A percentile compares a stretch with the other conserved stretches of the same genome.
Conservation (phyloP, 805 yeast species). For the Ogataea trehaloabstinens region DNA sequence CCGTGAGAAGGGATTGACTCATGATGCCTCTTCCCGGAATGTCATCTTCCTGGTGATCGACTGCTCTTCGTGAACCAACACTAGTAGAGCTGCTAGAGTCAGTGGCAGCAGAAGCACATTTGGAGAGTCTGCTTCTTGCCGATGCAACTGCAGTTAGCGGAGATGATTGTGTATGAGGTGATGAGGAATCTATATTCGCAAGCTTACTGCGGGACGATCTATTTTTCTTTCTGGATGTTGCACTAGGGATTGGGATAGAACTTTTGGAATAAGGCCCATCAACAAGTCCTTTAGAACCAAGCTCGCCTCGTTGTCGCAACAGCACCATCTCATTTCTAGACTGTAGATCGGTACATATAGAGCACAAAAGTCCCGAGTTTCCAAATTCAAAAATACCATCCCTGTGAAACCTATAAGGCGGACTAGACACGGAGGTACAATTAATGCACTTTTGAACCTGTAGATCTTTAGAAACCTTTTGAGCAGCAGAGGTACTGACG, state of each 20-base stretch:
- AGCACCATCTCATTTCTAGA: slow-evolving; percentile 20
- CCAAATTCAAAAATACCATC: slow-evolving; percentile 35
- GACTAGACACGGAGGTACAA: slow-evolving; percentile 27
- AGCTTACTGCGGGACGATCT: slow-evolving; percentile 6
- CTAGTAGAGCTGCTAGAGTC: neutral
- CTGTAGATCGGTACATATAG: slow-evolving; percentile 26
- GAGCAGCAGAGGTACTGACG: slow-evolving; percentile 14
- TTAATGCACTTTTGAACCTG: slow-evolving; percentile 28
- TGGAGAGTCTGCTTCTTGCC: slow-evolving; percentile 6
- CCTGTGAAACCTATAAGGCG: slow-evolving; percentile 32
- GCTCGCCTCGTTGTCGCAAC: slow-evolving; percentile 31
- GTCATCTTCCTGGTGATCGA: slow-evolving; percentile 1
- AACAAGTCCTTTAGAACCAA: slow-evolving; percentile 32
- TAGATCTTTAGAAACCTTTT: slow-evolving; percentile 10
- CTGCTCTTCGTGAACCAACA: neutral
- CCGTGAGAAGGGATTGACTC: slow-evolving; percentile 24
- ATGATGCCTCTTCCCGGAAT: slow-evolving; percentile 8
- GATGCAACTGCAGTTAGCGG: slow-evolving; percentile 11
- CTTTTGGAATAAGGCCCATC: slow-evolving; percentile 29
- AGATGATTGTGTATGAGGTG: slow-evolving; percentile 10
- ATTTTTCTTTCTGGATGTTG: slow-evolving; percentile 11
- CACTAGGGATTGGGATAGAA: slow-evolving; percentile 4
- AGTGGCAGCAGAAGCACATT: neutral
- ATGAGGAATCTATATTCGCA: slow-evolving; percentile 7
- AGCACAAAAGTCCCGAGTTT: slow-evolving; percentile 34